Evolutionary conservation across 2,329 filamentous ascomycete species (phyloP), one percentile per base, ranked within the genome.

Genomic region (Penicillium sp.): DNA sequence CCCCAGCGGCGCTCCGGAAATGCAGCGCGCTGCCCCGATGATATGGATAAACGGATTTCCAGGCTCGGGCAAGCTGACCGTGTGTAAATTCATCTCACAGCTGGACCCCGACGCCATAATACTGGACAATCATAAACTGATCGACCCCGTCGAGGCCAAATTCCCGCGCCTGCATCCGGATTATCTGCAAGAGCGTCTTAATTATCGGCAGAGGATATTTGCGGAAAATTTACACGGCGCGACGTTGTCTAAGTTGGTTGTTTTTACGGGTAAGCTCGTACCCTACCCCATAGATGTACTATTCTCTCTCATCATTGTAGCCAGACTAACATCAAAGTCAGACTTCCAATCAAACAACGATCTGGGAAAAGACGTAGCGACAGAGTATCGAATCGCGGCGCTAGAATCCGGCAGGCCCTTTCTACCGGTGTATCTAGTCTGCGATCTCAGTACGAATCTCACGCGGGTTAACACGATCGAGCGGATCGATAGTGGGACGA

Each of bases 21-120:
- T n/a, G n/a, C n/a, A n/a, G n/a, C n/a, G n/a, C n/a, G n/a, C n/a
- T n/a, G 16, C 42, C 5, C 42, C 42, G 9, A 3, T 45, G 42
- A 14, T 45, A 45, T 45, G 42, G 42, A 21, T 45, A 8, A 45
- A 45, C 33, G 42, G 42, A 5, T 45, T 31, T n/a, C 42, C 42
- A 16, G 42, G 42, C 26, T 31, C 26, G 3, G 42, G 42, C 16
- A 45, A 45, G 18, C n/a, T 31, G n/a, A 45, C 42, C 1, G 42
- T 45, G 26, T n/a, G 13, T n/a, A 21, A 45, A 23, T 7, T 45
- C 23, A 21, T 45, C 8, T 9, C n/a, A 31, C 42, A 45, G 28
- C 16, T 45, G 14, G n/a, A 7, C 18, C 16, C 42, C 13, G 42
- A 45, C 28, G 18, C 42, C 10, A 21, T 45, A 33, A 45, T 45